Conservation (phyloP, 805 yeast species). For the Candida namnaoensis region DNA sequence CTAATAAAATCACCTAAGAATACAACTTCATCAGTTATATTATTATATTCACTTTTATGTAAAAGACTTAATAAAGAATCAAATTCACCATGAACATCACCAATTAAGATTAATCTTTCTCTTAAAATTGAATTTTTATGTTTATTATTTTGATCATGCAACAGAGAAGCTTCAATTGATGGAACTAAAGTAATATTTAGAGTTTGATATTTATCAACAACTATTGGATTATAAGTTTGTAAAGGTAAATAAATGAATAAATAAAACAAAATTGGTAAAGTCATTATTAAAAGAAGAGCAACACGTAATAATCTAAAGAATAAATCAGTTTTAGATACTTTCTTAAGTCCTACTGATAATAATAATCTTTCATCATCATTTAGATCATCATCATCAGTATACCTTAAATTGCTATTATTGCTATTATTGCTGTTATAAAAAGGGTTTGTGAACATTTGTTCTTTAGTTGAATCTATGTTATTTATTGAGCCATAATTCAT, state of each 20-base stretch:
- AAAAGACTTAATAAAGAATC: constrained; percentile 46
- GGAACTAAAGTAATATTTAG: background rate
- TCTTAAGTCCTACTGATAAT: too few relatives aligned
- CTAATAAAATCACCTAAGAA: constrained; percentile 79
- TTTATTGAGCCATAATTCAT: too few relatives aligned
- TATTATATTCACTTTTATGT: constrained; percentile 35
- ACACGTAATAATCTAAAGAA: too few relatives aligned
- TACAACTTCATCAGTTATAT: constrained; percentile 46
- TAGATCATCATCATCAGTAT: too few relatives aligned
- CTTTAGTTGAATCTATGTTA: too few relatives aligned
- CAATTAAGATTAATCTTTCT: constrained; percentile 55
- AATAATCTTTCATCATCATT: too few relatives aligned
- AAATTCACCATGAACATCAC: constrained; percentile 84
- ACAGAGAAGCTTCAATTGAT: too few relatives aligned
- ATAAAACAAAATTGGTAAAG: background rate
- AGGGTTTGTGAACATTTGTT: too few relatives aligned
- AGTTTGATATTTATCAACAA: background rate
- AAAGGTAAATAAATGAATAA: background rate
- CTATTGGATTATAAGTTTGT: background rate
- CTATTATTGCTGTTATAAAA: too few relatives aligned
- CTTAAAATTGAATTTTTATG: background rate
- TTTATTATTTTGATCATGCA: background rate
- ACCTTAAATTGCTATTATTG: too few relatives aligned
- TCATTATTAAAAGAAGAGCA: background rate
- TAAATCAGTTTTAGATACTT: too few relatives aligned